phyloP scores from a whole-genome alignment of 495 filamentous ascomycete genomes.

The Trichoderma parareesei region DNA sequence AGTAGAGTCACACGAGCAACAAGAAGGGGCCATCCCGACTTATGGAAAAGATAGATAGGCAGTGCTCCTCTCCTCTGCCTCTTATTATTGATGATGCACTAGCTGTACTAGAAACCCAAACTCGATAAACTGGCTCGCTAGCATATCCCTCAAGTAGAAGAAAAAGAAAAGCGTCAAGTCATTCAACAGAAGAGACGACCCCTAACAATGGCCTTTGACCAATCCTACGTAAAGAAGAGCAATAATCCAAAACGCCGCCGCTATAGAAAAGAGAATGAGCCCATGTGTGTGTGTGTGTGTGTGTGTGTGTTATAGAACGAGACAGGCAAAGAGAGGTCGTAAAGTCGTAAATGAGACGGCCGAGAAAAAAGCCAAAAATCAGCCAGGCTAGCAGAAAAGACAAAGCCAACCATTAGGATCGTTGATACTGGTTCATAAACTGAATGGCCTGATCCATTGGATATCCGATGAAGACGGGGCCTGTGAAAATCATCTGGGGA shows the following conservation, averaged over 20 bases:
- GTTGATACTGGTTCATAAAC: conserved; percentile 53
- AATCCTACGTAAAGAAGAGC: background rate
- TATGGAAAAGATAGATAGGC: no score
- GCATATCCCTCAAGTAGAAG: no score
- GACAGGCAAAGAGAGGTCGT: background rate
- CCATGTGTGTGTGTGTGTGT: background rate
- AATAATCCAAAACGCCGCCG: background rate
- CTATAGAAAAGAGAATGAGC: background rate
- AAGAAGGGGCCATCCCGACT: no score
- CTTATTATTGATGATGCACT: no score
- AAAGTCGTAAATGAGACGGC: background rate
- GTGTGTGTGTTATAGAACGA: background rate
- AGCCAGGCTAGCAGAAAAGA: background rate
- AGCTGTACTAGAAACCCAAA: no score
- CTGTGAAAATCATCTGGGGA: conserved; percentile 66
- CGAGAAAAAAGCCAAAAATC: background rate
- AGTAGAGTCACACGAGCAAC: no score
- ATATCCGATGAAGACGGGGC: conserved; percentile 86
- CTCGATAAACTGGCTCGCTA: no score
- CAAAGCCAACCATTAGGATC: background rate
- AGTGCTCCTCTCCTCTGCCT: no score
- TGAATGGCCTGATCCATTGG: conserved; percentile 66
- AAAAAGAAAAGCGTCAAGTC: background rate
- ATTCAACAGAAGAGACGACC: background rate
- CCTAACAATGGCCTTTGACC: background rate